Evolutionary conservation across 306 rosid species (phyloP).

Genomic region (Trifolium dubium): DNA sequence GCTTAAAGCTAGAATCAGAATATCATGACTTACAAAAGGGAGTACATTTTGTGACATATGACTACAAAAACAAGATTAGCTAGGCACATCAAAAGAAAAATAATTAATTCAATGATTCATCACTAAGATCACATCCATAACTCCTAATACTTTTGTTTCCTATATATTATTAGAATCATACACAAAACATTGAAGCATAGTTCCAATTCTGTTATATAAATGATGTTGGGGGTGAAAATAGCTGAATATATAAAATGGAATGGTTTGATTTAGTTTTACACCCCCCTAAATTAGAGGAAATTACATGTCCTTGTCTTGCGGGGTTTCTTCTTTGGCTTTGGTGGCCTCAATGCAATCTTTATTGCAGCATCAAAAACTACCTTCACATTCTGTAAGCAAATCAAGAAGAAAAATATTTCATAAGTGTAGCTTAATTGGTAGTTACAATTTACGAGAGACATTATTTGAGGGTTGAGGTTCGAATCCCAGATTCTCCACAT

Average conservation of each 20-base stretch:
- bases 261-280: neutral
- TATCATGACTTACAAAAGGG: neutral
- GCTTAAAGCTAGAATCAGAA: neutral
- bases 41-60: neutral
- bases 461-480: too few species aligned
- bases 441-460: too few species aligned
- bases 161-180: conserved; percentile 26
- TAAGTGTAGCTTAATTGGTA: too few species aligned
- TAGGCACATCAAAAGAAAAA: conserved; percentile 22
- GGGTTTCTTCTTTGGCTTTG: conserved; percentile 54
- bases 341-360: conserved; percentile 58
- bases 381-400: conserved; percentile 58
- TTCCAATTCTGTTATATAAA: conserved; percentile 26
- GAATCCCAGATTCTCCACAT: too few species aligned
- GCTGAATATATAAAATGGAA: conserved; percentile 20
- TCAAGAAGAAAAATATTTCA: too few species aligned
- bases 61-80: neutral
- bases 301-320: conserved; percentile 50
- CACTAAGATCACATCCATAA: neutral
- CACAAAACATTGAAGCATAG: conserved; percentile 9
- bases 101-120: conserved; percentile 40
- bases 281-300: conserved; percentile 35
- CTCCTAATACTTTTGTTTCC: neutral
- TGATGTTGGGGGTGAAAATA: conserved; percentile 9
- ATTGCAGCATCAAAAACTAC: conserved; percentile 62